These are phyloP conservation scores for Colletotrichum cuscutae DNA, from an alignment of 2,329 filamentous ascomycete species.

Conservation along the genomic window DNA sequence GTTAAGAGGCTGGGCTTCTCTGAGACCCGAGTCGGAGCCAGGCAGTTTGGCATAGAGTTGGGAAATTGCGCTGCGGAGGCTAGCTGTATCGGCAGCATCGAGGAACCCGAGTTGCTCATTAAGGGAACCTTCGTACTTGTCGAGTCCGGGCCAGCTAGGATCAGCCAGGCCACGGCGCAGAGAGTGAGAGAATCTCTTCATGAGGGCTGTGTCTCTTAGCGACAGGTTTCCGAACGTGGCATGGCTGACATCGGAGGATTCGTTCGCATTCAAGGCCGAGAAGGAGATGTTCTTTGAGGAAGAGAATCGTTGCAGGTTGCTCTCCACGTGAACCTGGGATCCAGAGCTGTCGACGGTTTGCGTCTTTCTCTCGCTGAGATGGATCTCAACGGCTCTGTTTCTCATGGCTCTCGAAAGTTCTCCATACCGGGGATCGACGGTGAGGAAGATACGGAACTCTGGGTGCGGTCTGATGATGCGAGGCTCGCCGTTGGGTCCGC, in stretches of 20 bases:
- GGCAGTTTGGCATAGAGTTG: conserved; percentile 48
- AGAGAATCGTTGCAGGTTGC: conserved; percentile 59
- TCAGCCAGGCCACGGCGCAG: conserved; percentile 1
- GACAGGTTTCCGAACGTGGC: conserved; percentile 60
- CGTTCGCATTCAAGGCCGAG: conserved; percentile 37
- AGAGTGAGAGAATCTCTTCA: conserved; percentile 43
- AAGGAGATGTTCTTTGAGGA: conserved; percentile 47
- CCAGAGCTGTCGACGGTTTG: conserved; percentile 45
- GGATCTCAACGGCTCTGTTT: conserved; percentile 93
- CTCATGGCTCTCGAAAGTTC: conserved; percentile 97
- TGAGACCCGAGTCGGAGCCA: conserved; percentile 42
- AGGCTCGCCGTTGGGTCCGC: conserved; percentile 82
- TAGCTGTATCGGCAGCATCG: conserved; percentile 42
- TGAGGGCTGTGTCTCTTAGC: conserved; percentile 54
- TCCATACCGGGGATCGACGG: conserved; percentile 90
- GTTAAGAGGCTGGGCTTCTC: conserved; percentile 63
- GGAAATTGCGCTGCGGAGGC: conserved; percentile 47
- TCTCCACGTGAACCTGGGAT: conserved; percentile 60
- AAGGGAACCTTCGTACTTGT: conserved; percentile 22
- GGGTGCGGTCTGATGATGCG: conserved; percentile 84
- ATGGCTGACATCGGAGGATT: conserved; percentile 41
- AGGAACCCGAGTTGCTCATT: conserved; percentile 38
- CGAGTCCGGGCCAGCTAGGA: conserved; percentile 6
- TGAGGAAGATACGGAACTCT: conserved; percentile 92
- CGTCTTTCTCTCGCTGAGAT: conserved; percentile 64